These are phyloP conservation scores for Ascomycota sp. DNA, from an alignment of 2,329 filamentous ascomycete species.

Conservation along the genomic window DNA sequence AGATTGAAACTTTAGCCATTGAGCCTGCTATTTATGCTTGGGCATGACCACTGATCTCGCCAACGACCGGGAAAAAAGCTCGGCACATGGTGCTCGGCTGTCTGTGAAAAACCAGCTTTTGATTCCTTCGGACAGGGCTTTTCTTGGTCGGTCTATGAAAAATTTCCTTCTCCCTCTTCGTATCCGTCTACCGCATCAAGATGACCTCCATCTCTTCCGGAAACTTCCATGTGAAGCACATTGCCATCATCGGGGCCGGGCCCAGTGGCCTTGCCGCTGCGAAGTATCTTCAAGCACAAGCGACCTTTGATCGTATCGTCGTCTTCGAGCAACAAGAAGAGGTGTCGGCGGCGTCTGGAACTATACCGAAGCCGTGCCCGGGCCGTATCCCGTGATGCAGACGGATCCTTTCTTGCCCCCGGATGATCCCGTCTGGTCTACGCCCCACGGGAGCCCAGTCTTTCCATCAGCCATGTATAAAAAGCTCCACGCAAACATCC, in stretches of 20 bases:
- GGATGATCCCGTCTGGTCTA: constrained; percentile 39
- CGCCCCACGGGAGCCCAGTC: constrained; percentile 21
- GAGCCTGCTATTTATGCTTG: too few species aligned
- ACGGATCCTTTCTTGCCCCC: constrained; percentile 40
- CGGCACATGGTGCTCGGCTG: too few species aligned
- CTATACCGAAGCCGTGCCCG: constrained; percentile 36
- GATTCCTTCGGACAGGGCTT: too few species aligned
- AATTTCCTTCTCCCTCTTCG: too few species aligned
- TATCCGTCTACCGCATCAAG: background rate
- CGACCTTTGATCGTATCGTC: constrained; percentile 44
- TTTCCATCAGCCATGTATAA: constrained; percentile 79
- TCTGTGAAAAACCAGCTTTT: too few species aligned
- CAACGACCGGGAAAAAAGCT: too few species aligned
- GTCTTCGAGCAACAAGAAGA: constrained; percentile 65
- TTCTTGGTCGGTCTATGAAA: too few species aligned
- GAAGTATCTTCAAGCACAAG: constrained; percentile 58
- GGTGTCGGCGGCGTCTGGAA: constrained; percentile 76
- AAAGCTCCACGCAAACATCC: constrained; percentile 69
- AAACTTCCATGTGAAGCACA: constrained; percentile 32
- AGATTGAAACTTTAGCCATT: too few species aligned
- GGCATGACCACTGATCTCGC: too few species aligned
- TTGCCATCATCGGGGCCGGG: constrained; percentile 71
- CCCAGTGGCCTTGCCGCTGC: constrained; percentile 60
- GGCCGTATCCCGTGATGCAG: constrained; percentile 40
- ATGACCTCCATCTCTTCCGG: background rate